phyloP scores from a whole-genome alignment of 768 basidiomycete species.

The Cantharellus cinnabarinus region DNA sequence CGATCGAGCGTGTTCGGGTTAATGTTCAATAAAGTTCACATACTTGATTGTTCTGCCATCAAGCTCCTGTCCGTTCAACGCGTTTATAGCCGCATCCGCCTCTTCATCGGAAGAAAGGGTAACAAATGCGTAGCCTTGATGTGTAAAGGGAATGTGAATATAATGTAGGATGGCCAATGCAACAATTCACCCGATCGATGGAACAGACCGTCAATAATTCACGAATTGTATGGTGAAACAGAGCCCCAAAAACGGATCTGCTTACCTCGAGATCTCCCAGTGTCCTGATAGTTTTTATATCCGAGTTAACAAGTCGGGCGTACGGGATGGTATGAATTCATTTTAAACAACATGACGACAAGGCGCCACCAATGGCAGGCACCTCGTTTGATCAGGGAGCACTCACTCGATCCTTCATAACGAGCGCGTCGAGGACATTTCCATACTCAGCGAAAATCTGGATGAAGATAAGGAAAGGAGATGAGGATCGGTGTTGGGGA shows the following conservation, averaged over 20 bases:
- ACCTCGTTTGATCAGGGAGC: not conserved
- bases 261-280: not conserved
- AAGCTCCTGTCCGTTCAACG: conserved; percentile 74
- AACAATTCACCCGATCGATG: not conserved
- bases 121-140: conserved; percentile 77
- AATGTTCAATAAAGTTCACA: conserved; percentile 20
- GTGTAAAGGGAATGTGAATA: too few relatives aligned
- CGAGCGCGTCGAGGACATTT: not conserved
- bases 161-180: too few relatives aligned
- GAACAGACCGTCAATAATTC: not conserved
- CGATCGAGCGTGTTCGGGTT: not conserved
- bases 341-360: too few relatives aligned
- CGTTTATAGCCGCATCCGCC: conserved; percentile 55
- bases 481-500: not conserved
- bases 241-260: not conserved
- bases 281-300: conserved; percentile 14
- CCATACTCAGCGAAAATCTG: not conserved
- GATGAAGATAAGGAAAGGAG: not conserved
- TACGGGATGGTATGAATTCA: too few relatives aligned
- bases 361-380: not conserved
- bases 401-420: not conserved
- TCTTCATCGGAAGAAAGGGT: conserved; percentile 43
- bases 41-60: conserved; percentile 83
- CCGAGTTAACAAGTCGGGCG: not conserved
- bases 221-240: not conserved